Evolutionary conservation across 148 eudicot species (phyloP), one percentile per base, ranked within the genome.

Genomic region (Persicaria maculosa): DNA sequence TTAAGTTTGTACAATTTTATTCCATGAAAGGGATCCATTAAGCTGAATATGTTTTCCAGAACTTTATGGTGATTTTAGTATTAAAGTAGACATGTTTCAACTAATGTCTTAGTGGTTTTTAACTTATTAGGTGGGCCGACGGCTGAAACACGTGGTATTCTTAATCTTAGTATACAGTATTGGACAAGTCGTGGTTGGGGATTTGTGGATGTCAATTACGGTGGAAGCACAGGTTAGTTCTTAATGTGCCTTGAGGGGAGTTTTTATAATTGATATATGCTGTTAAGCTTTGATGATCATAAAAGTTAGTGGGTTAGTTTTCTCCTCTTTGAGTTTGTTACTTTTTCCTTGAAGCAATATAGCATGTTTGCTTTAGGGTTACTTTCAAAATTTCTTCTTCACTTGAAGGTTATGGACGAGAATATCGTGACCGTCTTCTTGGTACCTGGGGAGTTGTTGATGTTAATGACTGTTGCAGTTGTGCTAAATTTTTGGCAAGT

Each of bases 151-250:
- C 91, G 88, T 76, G 98, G 92, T 80, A 83, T 81, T 76, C 90
- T 92, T 62, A 88, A 88, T 81, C 96, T 94, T 68, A 81, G 84
- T 75, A 81, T 88, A 78, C 98, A 94, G 76, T 94, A 87, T 78
- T 94, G 98, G 97, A 94, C 98, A 55, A 94, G 97, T 81, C 93
- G 97, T 78, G 98, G 98, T 68, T 94, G 98, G 98, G 98, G 92
- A 55, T 85, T 87, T 82, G 97, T 88, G 76, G 97, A 94, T 86
- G 98, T 92, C 77, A 94, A 94, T 78, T 94, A 92, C 73, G 97
- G 98, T 79, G 98, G 98, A 84, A 94, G 97, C 84, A 90, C 96
- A 75, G 98, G 98, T 90, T 79, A 68, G 82, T 74, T 62, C 61
- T 79, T 47, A 40, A 36, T 40, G 17, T 70, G 6, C 36, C 47